A percentile compares a stretch with the other conserved stretches of the same genome.
Conservation (phyloP, 2,329 filamentous ascomycete genomes). For the Allantophomopsis cytisporea region DNA sequence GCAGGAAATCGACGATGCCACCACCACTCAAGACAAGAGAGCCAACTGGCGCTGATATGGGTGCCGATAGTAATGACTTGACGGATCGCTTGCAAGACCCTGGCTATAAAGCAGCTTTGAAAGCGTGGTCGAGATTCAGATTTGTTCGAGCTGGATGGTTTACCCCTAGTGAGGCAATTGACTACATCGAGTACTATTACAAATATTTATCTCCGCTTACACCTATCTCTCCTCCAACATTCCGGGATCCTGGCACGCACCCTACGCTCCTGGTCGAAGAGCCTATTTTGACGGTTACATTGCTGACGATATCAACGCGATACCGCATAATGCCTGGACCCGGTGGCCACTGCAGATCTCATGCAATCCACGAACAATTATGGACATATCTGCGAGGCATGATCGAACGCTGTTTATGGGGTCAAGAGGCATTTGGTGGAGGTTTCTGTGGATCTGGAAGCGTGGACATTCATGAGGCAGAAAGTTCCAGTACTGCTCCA, state of each 20-base stretch:
- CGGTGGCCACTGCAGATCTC: constrained; percentile 69
- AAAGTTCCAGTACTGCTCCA: constrained; percentile 55
- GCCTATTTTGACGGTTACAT: constrained; percentile 81
- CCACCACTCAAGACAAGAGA: no score
- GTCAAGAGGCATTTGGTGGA: constrained; percentile 88
- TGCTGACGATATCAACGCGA: constrained; percentile 81
- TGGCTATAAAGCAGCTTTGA: constrained; percentile 57
- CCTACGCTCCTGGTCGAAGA: constrained; percentile 74
- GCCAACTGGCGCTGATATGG: no score
- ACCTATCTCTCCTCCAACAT: constrained; percentile 85
- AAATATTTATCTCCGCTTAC: constrained; percentile 82
- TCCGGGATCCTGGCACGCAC: constrained; percentile 70
- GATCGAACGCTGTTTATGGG: constrained; percentile 91
- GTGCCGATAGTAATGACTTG: no score
- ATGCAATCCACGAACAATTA: constrained; percentile 86
- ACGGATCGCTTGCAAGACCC: constrained; percentile 24
- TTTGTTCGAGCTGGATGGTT: constrained; percentile 98
- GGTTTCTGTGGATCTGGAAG: constrained; percentile 68
- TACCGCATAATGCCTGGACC: constrained; percentile 72
- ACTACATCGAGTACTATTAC: constrained; percentile 94
- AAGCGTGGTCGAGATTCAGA: constrained; percentile 81
- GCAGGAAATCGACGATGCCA: no score
- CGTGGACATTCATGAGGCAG: constrained; percentile 30
- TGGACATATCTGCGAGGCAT: constrained; percentile 92
- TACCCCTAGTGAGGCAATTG: constrained; percentile 81